These are phyloP conservation scores for Ramicandelaber brevisporus DNA, from an alignment of 192 early-diverging fungal species.

Conservation along the genomic window DNA sequence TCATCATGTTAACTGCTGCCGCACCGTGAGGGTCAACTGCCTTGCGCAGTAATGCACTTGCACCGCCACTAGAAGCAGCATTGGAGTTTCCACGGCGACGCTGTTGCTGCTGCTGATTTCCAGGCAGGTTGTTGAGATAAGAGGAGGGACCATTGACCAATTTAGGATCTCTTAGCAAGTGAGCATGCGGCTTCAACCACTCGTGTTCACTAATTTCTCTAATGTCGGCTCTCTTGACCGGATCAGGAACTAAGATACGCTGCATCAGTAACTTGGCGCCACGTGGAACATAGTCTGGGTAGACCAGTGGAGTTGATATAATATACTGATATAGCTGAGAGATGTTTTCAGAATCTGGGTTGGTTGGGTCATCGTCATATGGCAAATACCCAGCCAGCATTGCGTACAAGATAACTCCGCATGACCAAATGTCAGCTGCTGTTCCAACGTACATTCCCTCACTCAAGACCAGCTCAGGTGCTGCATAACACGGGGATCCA, in stretches of 20 bases:
- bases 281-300: conserved; percentile 62
- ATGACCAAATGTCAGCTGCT: conserved; percentile 94
- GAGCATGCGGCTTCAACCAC: conserved; percentile 30
- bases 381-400: conserved; percentile 78
- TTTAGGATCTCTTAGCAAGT: no score
- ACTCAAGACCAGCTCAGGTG: conserved; percentile 92
- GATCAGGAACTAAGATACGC: conserved; percentile 83
- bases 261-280: conserved; percentile 54
- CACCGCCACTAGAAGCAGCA: no score
- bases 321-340: conserved; percentile 67
- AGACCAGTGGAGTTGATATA: conserved; percentile 46
- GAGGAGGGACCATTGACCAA: no score
- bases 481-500: conserved; percentile 96
- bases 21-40: no score
- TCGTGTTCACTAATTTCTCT: conserved; percentile 48
- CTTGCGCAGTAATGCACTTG: no score
- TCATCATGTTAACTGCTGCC: no score
- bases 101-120: no score
- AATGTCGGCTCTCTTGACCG: conserved; percentile 42
- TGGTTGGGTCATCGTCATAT: conserved; percentile 73
- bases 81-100: no score
- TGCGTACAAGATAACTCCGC: conserved; percentile 89
- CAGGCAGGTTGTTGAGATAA: no score
- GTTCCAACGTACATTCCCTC: conserved; percentile 90
- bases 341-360: conserved; percentile 77